Evolutionary conservation across 129 eudicot species (phyloP).

Genomic region (Flaveria robusta): DNA sequence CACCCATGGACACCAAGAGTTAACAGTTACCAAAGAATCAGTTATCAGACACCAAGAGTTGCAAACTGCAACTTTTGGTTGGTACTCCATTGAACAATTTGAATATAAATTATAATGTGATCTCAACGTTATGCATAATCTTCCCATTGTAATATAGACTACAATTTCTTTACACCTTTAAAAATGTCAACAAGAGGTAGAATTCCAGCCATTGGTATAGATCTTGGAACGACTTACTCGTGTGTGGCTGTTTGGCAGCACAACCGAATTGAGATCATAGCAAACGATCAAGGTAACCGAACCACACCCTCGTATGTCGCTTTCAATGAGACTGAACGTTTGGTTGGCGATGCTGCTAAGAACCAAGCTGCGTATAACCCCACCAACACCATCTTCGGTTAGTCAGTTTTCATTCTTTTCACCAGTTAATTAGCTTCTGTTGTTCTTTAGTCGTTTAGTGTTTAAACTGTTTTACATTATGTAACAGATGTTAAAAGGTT

Average conservation of each 20-base stretch:
- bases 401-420: background rate
- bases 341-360: constrained; percentile 13
- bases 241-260: constrained; percentile 19
- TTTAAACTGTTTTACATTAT: background rate
- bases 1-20: background rate
- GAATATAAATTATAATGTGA: background rate
- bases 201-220: constrained; percentile 12
- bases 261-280: background rate
- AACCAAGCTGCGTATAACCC: constrained; percentile 6
- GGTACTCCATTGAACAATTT: background rate
- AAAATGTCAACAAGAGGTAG: constrained; percentile 2
- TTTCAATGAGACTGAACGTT: constrained; percentile 12
- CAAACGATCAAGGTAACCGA: constrained; percentile 12
- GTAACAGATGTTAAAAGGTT: constrained; percentile 4
- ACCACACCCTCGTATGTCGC: background rate
- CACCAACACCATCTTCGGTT: constrained; percentile 17
- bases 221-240: constrained; percentile 10
- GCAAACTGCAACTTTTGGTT: background rate
- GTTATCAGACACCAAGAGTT: background rate
- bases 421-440: background rate
- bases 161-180: background rate
- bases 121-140: background rate
- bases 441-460: background rate
- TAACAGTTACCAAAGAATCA: background rate
- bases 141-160: background rate